phyloP scores from a whole-genome alignment of 306 rosid genomes.

The Dryas drummondii region DNA sequence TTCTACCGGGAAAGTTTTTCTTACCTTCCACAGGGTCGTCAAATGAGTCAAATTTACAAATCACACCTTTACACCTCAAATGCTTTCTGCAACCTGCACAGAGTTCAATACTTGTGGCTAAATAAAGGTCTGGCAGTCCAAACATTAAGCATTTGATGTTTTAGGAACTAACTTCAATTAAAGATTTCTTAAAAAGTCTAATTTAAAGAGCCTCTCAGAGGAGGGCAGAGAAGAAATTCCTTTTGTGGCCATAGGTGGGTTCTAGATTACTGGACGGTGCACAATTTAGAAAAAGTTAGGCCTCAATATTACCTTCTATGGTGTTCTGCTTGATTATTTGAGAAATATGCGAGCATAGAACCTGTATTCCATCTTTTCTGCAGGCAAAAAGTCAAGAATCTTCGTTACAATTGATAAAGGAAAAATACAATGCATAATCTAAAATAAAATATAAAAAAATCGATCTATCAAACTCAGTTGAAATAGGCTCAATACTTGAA shows the following conservation, averaged over 20 bases:
- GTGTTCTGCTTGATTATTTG: background rate
- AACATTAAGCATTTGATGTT: background rate
- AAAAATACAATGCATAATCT: background rate
- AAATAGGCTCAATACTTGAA: background rate
- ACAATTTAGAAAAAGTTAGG: background rate
- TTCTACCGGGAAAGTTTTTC: background rate
- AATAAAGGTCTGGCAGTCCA: too few species aligned
- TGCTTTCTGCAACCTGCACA: background rate
- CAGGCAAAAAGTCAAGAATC: constrained; percentile 29
- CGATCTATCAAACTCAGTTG: background rate
- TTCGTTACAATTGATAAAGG: constrained; percentile 25
- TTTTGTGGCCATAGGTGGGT: too few species aligned
- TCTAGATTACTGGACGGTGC: too few species aligned
- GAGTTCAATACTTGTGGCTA: background rate
- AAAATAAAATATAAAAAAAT: constrained; percentile 1
- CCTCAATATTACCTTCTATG: background rate
- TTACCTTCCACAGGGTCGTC: background rate
- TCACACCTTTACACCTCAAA: background rate
- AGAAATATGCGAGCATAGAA: constrained; percentile 5
- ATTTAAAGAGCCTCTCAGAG: background rate
- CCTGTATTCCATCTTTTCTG: constrained; percentile 20
- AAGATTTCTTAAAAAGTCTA: too few species aligned
- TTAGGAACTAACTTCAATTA: background rate
- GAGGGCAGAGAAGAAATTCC: background rate
- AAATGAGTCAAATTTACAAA: background rate